These are phyloP conservation scores for Dalbergia cochinchinensis DNA, from an alignment of 306 rosid genomes.

Conservation along the genomic window DNA sequence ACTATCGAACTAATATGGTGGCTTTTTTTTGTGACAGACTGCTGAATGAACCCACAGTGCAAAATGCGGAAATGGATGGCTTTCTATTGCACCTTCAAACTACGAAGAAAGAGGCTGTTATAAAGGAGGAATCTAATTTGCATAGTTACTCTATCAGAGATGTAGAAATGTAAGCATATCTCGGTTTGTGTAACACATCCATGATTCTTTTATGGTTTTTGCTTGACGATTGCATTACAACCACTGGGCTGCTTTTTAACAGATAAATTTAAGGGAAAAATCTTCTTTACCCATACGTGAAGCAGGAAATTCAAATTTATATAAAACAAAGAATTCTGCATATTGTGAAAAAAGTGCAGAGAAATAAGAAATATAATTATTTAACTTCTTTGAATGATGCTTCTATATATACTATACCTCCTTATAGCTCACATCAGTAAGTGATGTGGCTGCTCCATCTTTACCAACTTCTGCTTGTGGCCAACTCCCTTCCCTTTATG, in stretches of 20 bases:
- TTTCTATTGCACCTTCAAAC: conserved; percentile 75
- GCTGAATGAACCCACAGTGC: conserved; percentile 62
- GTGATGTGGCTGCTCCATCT: conserved; percentile 23
- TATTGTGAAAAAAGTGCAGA: conserved; percentile 13
- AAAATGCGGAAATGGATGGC: conserved; percentile 83
- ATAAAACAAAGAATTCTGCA: conserved; percentile 10
- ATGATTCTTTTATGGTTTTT: conserved; percentile 13
- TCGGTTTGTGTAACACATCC: neutral
- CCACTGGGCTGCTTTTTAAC: conserved; percentile 1
- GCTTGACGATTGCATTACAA: conserved; percentile 13
- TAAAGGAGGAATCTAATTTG: conserved; percentile 71
- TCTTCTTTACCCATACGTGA: neutral
- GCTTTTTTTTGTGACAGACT: conserved; percentile 61
- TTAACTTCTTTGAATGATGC: conserved; percentile 5
- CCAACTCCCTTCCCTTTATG: conserved; percentile 8
- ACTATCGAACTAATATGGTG: conserved; percentile 20
- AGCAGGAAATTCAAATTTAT: conserved; percentile 14
- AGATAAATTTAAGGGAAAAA: neutral
- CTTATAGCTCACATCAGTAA: neutral
- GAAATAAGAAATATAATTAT: neutral
- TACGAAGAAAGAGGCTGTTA: conserved; percentile 64
- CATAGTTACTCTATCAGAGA: conserved; percentile 85
- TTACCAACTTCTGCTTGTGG: conserved; percentile 3
- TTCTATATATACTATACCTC: neutral
- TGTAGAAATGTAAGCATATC: conserved; percentile 76